Evolutionary conservation across 495 filamentous ascomycete species (phyloP).

Genomic region (Xanthoparmelia taractica): DNA sequence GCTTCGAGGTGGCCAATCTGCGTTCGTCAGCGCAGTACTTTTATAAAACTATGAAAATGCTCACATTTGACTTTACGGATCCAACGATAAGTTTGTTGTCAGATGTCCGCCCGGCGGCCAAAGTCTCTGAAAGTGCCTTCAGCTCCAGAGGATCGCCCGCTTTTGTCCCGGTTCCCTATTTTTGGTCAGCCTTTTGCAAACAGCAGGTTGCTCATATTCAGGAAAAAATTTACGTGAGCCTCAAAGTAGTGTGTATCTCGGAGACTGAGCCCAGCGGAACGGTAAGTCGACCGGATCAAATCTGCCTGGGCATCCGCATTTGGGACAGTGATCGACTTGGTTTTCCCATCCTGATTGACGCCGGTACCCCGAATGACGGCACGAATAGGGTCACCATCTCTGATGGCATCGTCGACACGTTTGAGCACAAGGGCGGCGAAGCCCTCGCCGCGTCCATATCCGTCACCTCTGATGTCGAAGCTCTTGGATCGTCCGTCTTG

Average conservation of each 20-base stretch:
- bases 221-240: conserved; percentile 18
- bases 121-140: conserved; percentile 31
- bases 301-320: conserved; percentile 33
- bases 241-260: conserved; percentile 41
- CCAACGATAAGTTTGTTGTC: conserved; percentile 25
- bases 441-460: conserved; percentile 37
- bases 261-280: conserved; percentile 31
- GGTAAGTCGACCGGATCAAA: conserved; percentile 41
- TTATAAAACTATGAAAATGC: not conserved
- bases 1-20: conserved; percentile 44
- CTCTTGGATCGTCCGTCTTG: conserved; percentile 28
- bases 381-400: conserved; percentile 38
- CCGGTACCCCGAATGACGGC: conserved; percentile 28
- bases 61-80: conserved; percentile 39
- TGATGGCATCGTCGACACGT: conserved; percentile 29
- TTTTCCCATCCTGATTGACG: conserved; percentile 48
- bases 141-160: conserved; percentile 35
- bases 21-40: not conserved
- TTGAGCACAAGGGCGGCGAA: conserved; percentile 37
- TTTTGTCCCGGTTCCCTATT: conserved; percentile 25
- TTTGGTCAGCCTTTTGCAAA: not conserved
- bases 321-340: conserved; percentile 37
- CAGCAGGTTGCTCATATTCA: not conserved
- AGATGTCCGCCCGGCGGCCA: conserved; percentile 31
- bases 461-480: conserved; percentile 37